These are phyloP conservation scores for Ganoderma sp. DNA, from an alignment of 1,284 basidiomycete species.

Conservation along the genomic window DNA sequence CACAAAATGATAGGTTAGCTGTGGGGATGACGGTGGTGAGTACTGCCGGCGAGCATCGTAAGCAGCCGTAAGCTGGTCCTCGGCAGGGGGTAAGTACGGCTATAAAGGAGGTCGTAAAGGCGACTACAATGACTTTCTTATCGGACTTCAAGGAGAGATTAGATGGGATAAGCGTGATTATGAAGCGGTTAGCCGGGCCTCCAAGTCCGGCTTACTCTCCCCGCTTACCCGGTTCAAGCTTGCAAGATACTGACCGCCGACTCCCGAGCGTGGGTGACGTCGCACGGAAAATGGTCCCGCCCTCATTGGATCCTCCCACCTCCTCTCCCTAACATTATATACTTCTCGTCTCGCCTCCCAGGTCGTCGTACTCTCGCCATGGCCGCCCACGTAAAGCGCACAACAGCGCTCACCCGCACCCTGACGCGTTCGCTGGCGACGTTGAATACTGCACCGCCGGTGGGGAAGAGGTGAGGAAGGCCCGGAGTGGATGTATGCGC, in stretches of 20 bases:
- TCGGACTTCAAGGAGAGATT: not conserved
- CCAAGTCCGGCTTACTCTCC: not conserved
- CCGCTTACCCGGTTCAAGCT: slow-evolving; percentile 5
- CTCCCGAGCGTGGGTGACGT: slow-evolving; percentile 18
- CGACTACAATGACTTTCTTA: not conserved
- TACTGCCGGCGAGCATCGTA: not conserved
- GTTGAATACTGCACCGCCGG: slow-evolving; percentile 41
- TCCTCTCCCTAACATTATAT: slow-evolving; percentile 20
- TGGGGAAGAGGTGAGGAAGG: slow-evolving; percentile 45
- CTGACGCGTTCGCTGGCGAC: slow-evolving; percentile 46
- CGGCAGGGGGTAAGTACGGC: not conserved
- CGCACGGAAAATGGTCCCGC: slow-evolving; percentile 29
- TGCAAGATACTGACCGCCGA: not conserved
- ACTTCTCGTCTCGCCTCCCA: slow-evolving; percentile 18
- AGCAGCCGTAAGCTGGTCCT: not conserved
- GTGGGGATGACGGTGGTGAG: not conserved
- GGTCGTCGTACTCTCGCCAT: slow-evolving; percentile 23
- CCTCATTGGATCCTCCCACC: slow-evolving; percentile 32
- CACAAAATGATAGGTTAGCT: not conserved
- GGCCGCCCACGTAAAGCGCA: slow-evolving; percentile 29
- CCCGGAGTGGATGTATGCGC: slow-evolving; percentile 1
- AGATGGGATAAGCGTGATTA: not conserved
- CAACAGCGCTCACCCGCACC: slow-evolving; percentile 30
- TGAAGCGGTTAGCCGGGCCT: not conserved
- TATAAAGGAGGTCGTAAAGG: not conserved